Evolutionary conservation across 257 asterid species (phyloP).

Genomic region (Leonotis leonurus): DNA sequence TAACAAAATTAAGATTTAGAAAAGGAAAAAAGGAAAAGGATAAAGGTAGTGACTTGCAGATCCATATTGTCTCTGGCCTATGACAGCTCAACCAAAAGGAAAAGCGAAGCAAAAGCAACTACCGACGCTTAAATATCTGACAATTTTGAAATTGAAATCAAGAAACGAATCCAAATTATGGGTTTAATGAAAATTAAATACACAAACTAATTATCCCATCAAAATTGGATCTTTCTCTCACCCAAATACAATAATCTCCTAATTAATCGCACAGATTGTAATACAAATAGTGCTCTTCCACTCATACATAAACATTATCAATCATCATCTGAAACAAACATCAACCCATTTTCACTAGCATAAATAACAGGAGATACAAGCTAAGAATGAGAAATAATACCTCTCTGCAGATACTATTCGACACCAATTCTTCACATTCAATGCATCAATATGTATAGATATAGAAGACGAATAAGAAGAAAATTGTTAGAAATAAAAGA

Average conservation of each 20-base stretch:
- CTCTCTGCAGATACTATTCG: conserved; percentile 15
- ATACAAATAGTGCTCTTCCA: background rate
- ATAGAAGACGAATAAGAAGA: background rate
- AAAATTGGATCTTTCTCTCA: background rate
- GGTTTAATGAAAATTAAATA: background rate
- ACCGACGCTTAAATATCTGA: conserved; percentile 26
- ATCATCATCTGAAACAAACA: background rate
- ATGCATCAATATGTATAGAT: background rate
- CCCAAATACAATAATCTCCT: background rate
- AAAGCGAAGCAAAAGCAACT: conserved; percentile 29
- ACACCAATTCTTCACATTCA: conserved; percentile 18
- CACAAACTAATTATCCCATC: background rate
- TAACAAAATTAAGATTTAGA: conserved; percentile 22
- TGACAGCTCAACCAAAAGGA: conserved; percentile 45
- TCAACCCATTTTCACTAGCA: conserved; percentile 1
- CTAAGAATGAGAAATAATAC: background rate
- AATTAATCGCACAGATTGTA: background rate
- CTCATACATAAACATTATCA: background rate
- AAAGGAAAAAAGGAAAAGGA: conserved; percentile 28
- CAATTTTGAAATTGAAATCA: conserved; percentile 17
- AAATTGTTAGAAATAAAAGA: background rate
- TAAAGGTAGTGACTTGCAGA: conserved; percentile 29
- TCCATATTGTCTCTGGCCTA: conserved; percentile 49
- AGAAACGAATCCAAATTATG: conserved; percentile 17
- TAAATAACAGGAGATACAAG: background rate